These are phyloP conservation scores for Hypoxylon sp. DNA, from an alignment of 2,329 filamentous ascomycete species.

Conservation along the genomic window DNA sequence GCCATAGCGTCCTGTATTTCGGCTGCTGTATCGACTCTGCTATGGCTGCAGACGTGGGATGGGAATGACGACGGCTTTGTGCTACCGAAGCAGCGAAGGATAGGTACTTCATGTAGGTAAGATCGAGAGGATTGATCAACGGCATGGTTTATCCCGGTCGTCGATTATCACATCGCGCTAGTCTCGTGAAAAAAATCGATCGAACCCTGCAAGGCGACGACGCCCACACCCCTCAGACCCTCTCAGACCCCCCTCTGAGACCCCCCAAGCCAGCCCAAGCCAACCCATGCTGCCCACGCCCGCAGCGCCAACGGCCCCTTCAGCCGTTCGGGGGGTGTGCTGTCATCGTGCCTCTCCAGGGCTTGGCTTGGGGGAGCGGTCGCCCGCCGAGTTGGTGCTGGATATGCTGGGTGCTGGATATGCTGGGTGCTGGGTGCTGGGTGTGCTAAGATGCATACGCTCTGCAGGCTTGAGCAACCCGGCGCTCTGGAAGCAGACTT, in stretches of 20 bases:
- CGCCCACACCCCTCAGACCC: slow-evolving; percentile 6
- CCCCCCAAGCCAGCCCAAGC: no score
- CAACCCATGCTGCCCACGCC: slow-evolving; percentile 2
- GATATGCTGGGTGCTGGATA: background rate
- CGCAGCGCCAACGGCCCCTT: slow-evolving; percentile 17
- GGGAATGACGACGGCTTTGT: slow-evolving; percentile 3
- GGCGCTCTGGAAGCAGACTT: slow-evolving; percentile 39
- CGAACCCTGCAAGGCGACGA: slow-evolving; percentile 28
- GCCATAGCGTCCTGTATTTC: background rate
- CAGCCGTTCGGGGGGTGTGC: slow-evolving; percentile 17
- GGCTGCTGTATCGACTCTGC: background rate
- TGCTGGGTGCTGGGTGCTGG: slow-evolving; percentile 6
- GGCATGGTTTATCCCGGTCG: slow-evolving; percentile 30
- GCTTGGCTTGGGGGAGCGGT: slow-evolving; percentile 29
- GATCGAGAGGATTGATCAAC: slow-evolving; percentile 31
- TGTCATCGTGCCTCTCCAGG: slow-evolving; percentile 24
- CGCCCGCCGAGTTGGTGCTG: no score
- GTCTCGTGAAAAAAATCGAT: slow-evolving; percentile 23
- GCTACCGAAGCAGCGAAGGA: no score
- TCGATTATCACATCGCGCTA: slow-evolving; percentile 31
- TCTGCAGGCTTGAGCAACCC: slow-evolving; percentile 35
- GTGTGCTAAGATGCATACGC: slow-evolving; percentile 27
- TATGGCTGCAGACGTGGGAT: no score
- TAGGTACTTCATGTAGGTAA: slow-evolving; percentile 26
- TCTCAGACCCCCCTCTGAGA: no score